These are phyloP conservation scores for Lepidium aucheri DNA, from an alignment of 345 rosid species.

Conservation along the genomic window DNA sequence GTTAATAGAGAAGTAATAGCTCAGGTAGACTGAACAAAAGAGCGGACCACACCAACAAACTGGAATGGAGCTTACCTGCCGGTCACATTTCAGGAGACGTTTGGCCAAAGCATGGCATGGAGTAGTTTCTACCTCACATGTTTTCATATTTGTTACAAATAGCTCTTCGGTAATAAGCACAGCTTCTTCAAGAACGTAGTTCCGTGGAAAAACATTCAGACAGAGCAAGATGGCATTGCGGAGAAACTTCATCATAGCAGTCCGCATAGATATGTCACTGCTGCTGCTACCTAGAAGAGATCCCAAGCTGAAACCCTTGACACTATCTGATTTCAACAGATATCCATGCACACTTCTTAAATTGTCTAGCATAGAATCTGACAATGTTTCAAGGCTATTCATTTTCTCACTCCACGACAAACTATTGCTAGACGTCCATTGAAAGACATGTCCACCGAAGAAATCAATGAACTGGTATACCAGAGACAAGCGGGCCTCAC, in stretches of 20 bases:
- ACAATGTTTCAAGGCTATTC: slow-evolving; percentile 51
- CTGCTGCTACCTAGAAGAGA: slow-evolving; percentile 36
- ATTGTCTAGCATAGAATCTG: slow-evolving; percentile 42
- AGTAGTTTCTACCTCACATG: slow-evolving; percentile 45
- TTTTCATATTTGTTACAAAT: slow-evolving; percentile 45
- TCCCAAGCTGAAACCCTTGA: slow-evolving; percentile 32
- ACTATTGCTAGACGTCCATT: slow-evolving; percentile 68
- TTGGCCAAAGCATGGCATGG: slow-evolving; percentile 83
- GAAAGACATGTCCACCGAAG: slow-evolving; percentile 70
- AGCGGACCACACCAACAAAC: not conserved
- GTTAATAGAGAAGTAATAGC: slow-evolving; percentile 10
- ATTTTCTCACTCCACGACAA: slow-evolving; percentile 74
- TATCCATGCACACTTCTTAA: slow-evolving; percentile 41
- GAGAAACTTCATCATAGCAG: slow-evolving; percentile 69
- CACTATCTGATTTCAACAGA: slow-evolving; percentile 27
- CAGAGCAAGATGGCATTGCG: slow-evolving; percentile 76
- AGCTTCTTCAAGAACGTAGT: slow-evolving; percentile 71
- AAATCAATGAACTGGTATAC: slow-evolving; percentile 72
- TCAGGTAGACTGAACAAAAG: not conserved
- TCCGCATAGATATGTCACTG: slow-evolving; percentile 38
- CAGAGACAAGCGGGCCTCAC: slow-evolving; percentile 64
- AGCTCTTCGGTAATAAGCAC: slow-evolving; percentile 86
- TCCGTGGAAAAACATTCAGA: slow-evolving; percentile 73
- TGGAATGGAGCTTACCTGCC: slow-evolving; percentile 55
- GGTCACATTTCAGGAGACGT: slow-evolving; percentile 79